Evolutionary conservation across 768 basidiomycete species (phyloP).

Genomic region (Xerocomellus amylosporus): DNA sequence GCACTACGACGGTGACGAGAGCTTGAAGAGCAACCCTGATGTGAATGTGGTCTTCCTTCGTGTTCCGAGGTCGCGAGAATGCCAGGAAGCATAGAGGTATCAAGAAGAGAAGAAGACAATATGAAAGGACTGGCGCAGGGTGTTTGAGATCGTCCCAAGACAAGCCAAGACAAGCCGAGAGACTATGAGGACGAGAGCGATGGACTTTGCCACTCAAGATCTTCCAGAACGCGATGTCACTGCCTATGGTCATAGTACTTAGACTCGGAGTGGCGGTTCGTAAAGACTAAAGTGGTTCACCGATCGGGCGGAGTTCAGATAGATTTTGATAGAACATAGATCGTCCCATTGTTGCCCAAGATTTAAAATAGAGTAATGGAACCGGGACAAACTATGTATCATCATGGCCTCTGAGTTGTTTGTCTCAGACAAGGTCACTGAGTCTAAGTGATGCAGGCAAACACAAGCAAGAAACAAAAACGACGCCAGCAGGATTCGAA

Average conservation of each 20-base stretch:
- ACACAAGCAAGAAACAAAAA: background rate
- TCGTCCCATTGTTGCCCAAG: background rate
- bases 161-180: background rate
- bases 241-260: conserved; percentile 6
- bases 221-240: conserved; percentile 3
- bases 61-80: conserved; percentile 6
- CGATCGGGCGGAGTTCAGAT: background rate
- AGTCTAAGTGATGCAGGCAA: background rate
- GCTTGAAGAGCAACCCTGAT: conserved; percentile 33
- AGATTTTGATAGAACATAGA: background rate
- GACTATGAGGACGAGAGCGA: background rate
- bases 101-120: conserved; percentile 10
- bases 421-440: too few species aligned
- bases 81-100: conserved; percentile 1
- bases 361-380: background rate
- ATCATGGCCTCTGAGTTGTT: background rate
- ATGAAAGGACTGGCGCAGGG: background rate
- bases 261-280: background rate
- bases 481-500: conserved; percentile 44
- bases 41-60: conserved; percentile 7
- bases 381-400: background rate
- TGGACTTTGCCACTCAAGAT: background rate
- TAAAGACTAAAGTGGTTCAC: background rate
- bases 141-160: background rate
- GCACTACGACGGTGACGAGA: conserved; percentile 41